Conservation (phyloP, 495 filamentous ascomycete species). For the Penicillium simplicissimum region DNA sequence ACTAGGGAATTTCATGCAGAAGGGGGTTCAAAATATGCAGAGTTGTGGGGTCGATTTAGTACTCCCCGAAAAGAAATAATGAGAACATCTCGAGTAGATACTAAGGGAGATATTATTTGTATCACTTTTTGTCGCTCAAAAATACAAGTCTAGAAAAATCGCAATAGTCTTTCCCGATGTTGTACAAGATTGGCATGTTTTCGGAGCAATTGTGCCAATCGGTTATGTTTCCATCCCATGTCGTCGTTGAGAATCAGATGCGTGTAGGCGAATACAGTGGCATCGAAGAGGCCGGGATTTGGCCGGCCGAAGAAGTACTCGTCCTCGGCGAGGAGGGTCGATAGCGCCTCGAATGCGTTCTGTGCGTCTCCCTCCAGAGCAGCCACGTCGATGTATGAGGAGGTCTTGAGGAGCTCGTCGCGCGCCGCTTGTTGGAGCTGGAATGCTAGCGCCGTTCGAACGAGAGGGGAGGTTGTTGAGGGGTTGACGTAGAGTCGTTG, state of each 20-base stretch:
- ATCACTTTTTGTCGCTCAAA: slow-evolving; percentile 13
- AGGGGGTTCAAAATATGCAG: too few species aligned
- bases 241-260: slow-evolving; percentile 67
- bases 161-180: slow-evolving; percentile 53
- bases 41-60: too few species aligned
- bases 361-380: slow-evolving; percentile 66
- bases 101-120: slow-evolving; percentile 19
- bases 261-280: slow-evolving; percentile 88
- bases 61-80: too few species aligned
- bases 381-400: slow-evolving; percentile 58
- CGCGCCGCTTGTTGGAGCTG: slow-evolving; percentile 71
- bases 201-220: slow-evolving; percentile 41
- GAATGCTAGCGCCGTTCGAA: slow-evolving; percentile 60
- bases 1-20: too few species aligned
- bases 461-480: slow-evolving; percentile 58
- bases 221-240: slow-evolving; percentile 58
- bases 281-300: slow-evolving; percentile 77
- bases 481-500: slow-evolving; percentile 68
- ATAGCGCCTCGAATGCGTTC: slow-evolving; percentile 74
- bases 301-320: slow-evolving; percentile 66
- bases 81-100: neutral
- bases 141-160: slow-evolving; percentile 35
- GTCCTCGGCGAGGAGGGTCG: slow-evolving; percentile 62
- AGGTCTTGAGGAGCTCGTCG: slow-evolving; percentile 67
- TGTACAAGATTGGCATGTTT: slow-evolving; percentile 52